Base-by-base conservation (phyloP, 179 eudicot genomes). In the Gypsophila paniculata region DNA sequence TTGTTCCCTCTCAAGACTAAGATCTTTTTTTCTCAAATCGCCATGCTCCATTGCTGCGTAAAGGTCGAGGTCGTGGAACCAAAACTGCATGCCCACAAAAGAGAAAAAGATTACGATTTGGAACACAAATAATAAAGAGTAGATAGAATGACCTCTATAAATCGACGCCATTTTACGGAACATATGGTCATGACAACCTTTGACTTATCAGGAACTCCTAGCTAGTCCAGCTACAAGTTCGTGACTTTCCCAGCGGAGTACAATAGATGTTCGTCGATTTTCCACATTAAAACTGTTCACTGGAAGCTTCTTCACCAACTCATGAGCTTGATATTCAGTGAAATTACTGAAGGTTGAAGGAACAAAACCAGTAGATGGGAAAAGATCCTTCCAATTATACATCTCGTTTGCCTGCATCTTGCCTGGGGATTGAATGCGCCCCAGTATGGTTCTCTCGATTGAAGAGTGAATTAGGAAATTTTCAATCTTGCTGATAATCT, bases 211-310 rank as follows among this genome's bases (percentile, higher is more conserved):
- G 59, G 72, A 67, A 17, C 58, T 74, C 77, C 77, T 66, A n/a
- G 72, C 77, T 11, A 63, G 58, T 25, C 58, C 77, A 32, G 72
- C 29, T 39, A 74, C 51, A 26, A 74, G 77, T 18, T 66, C 77
- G 5, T 19, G 77, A 18, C 36, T 54, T 58, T 5, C 42, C 77
- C 77, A 74, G 46, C 72, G 32, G 32, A 74, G 72, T 52, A 58
- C 66, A 25, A 74, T 62, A n/a, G 72, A 66, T 8, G 72, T 72
- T 44, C 36, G 72, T 11, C 55, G 51, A 11, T 74, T 74, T 21
- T 74, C 77, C n/a, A 74, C 67, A 51, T 58, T 62, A 68, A 74
- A 74, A 19, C 77, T 72, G 23, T 54, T 74, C 49, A 11, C 67
- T 25, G 72, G 71, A 46, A 15, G 18, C 69, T 54, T 67, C 6